Evolutionary conservation across 2,329 filamentous ascomycete species (phyloP).

Genomic region (Pseudogymnoascus sp.): DNA sequence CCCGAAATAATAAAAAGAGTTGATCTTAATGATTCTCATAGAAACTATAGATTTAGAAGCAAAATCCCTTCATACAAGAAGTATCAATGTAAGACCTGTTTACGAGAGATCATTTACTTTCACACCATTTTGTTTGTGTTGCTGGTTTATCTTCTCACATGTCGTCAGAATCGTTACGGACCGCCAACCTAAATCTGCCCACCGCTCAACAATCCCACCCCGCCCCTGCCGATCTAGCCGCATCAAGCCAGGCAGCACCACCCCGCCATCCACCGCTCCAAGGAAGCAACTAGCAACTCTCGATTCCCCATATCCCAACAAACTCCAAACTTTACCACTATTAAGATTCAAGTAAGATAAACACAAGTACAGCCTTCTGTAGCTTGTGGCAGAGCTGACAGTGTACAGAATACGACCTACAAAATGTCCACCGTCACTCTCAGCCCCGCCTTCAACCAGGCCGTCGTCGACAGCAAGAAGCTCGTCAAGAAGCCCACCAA

Average conservation of each 20-base stretch:
- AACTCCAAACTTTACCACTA: not conserved
- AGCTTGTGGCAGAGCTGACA: not conserved
- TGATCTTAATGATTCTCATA: not conserved
- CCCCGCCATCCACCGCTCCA: not conserved
- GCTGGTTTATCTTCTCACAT: not conserved
- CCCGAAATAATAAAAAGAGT: no score
- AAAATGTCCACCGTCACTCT: not conserved
- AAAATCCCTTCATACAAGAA: not conserved
- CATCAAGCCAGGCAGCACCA: not conserved
- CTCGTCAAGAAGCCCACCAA: slow-evolving; percentile 55
- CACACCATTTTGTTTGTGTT: not conserved
- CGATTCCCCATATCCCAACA: not conserved
- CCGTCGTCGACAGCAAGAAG: slow-evolving; percentile 57
- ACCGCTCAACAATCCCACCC: slow-evolving; percentile 4
- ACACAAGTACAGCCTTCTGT: not conserved
- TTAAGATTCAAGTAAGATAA: not conserved
- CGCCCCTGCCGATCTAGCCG: not conserved
- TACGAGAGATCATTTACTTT: no score
- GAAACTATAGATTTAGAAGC: no score
- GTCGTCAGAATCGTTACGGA: not conserved
- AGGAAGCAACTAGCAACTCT: not conserved
- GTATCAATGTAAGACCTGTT: not conserved
- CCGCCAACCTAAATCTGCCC: not conserved
- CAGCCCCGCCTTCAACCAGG: slow-evolving; percentile 40
- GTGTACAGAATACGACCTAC: not conserved